Conservation (phyloP, 371 early-diverging fungal species). For the Mortierella sp. region DNA sequence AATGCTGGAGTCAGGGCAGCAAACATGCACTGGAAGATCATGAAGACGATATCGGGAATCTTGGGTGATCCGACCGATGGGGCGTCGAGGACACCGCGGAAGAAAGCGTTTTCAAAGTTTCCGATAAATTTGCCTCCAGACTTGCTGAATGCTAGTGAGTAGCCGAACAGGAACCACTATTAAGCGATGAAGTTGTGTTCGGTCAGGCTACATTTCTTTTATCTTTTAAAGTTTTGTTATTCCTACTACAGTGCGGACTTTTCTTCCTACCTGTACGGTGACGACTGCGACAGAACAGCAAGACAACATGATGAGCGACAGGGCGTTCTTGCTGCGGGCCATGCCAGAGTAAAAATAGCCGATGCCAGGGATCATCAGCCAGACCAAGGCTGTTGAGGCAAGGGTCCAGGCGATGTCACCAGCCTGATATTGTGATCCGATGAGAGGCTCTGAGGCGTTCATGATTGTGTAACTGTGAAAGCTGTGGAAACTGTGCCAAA, state of each 20-base stretch:
- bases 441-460: slow-evolving; percentile 11
- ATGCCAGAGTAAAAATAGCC: slow-evolving; percentile 94
- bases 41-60: slow-evolving; percentile 79
- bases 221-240: too few species aligned
- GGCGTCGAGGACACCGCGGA: slow-evolving; percentile 67
- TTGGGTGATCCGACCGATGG: slow-evolving; percentile 73
- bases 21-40: slow-evolving; percentile 86
- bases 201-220: too few species aligned
- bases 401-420: slow-evolving; percentile 83
- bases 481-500: neutral
- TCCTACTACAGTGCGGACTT: too few species aligned
- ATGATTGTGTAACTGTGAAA: too few species aligned
- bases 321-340: slow-evolving; percentile 78
- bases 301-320: slow-evolving; percentile 50
- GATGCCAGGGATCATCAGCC: slow-evolving; percentile 88
- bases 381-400: slow-evolving; percentile 79
- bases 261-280: slow-evolving; percentile 50
- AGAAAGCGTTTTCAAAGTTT: slow-evolving; percentile 78
- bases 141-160: slow-evolving; percentile 86
- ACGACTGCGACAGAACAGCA: slow-evolving; percentile 53
- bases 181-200: too few species aligned
- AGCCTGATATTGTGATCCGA: slow-evolving; percentile 55
- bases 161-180: slow-evolving; percentile 59
- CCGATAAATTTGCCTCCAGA: slow-evolving; percentile 80
- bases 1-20: slow-evolving; percentile 90